Base-by-base conservation (phyloP, 2,329 filamentous ascomycete species). In the Aspergillus quadricinctus region DNA sequence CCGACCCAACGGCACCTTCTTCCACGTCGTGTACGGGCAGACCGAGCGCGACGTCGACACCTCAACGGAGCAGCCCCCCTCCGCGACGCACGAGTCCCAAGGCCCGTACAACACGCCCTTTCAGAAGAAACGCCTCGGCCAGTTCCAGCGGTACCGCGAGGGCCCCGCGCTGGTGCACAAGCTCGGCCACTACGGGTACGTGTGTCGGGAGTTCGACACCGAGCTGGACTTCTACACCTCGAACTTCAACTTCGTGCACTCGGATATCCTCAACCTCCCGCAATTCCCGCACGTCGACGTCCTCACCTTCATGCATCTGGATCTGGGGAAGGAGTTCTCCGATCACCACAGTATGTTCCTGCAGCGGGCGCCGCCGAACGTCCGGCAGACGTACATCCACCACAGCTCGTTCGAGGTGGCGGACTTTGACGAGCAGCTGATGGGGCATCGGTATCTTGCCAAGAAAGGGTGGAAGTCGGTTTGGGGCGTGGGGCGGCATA, bases 401-500 rank as follows among this genome's bases (percentile, higher is more conserved):
- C 88, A 90, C 72, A 82, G 81, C 19, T 83, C 80, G 2, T 90
- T 87, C 61, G 88, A 90, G 72, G 86, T 88, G 4, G 83, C 88
- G 63, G 86, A 90, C 69, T 88, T 87, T 64, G 87, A 90, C 66
- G 83, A 83, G 4, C 87, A 90, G 75, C 78, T 83, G 31, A 75
- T 90, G 3, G 88, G 88, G 1, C 88, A 90, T 71, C 81, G 88
- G 64, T 89, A 85, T 84, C 73, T 90, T 59, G 77, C 77, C 1
- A 74, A 82, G 59, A 83, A 85, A 69, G 83, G 82, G 1, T 88
- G 88, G 67, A 80, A 79, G 64, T 82, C 79, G 63, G 85, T 85
- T 59, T 90, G 88, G 88, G 88, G 88, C 1, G 82, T 90, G 0
- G 88, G 88, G 0, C 73, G 88, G 52, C 87, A 90, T 74, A 81